phyloP scores from a whole-genome alignment of 345 rosid genomes.

The Hibiscus tridactylites region DNA sequence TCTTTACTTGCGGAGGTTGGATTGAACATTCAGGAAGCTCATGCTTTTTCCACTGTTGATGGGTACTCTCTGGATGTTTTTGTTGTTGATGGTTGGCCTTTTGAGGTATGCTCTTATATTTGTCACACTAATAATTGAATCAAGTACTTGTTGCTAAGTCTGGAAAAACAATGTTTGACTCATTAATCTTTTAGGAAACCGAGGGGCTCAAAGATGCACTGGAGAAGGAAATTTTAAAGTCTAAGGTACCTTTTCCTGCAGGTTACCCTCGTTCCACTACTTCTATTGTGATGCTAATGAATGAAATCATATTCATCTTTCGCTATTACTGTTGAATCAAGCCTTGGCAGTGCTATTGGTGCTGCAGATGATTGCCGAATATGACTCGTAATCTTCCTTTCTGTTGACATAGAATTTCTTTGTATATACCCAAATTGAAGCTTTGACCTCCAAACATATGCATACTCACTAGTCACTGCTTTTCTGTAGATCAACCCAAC shows the following conservation, averaged over 20 bases:
- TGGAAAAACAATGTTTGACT: not conserved
- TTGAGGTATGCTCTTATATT: constrained; percentile 46
- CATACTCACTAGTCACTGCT: not conserved
- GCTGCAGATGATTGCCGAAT: not conserved
- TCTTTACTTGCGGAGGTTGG: constrained; percentile 88
- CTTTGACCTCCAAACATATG: not conserved
- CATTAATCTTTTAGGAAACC: constrained; percentile 42
- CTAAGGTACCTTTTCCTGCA: constrained; percentile 48
- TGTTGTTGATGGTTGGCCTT: constrained; percentile 93
- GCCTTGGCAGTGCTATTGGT: not conserved
- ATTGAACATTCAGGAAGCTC: constrained; percentile 90
- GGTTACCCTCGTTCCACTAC: not conserved
- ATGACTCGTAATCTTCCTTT: not conserved
- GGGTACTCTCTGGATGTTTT: constrained; percentile 93
- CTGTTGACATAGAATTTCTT: not conserved
- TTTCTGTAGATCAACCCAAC: not conserved
- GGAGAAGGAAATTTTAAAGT: constrained; percentile 61
- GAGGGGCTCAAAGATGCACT: constrained; percentile 61
- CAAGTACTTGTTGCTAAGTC: not conserved
- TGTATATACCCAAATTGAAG: not conserved
- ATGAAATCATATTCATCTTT: not conserved
- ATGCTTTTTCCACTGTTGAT: constrained; percentile 87
- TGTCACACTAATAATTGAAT: not conserved
- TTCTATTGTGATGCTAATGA: not conserved
- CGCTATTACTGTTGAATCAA: not conserved